A percentile compares a stretch with the other conserved stretches of the same genome.
phyloP scores from a whole-genome alignment of 148 eudicot genomes.

The Simmondsia chinensis region DNA sequence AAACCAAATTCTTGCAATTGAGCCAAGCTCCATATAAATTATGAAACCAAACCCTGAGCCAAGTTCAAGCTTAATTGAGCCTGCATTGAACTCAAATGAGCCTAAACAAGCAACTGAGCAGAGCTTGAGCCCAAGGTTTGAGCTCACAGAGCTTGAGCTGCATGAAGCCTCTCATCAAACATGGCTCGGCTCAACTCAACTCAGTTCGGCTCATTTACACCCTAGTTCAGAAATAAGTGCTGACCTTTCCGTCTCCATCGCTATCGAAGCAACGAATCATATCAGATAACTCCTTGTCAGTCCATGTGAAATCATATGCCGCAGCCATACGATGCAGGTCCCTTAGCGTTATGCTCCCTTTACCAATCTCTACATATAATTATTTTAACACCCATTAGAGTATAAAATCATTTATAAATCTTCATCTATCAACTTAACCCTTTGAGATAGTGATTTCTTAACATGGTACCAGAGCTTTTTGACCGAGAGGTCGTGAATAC shows the following conservation, averaged over 20 bases:
- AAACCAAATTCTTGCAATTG: too few species aligned
- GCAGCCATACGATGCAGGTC: constrained; percentile 63
- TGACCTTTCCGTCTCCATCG: constrained; percentile 79
- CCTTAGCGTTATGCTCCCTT: constrained; percentile 50
- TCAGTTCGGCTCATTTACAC: not conserved
- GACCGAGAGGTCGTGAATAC: too few species aligned
- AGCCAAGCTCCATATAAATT: too few species aligned
- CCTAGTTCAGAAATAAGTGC: constrained; percentile 2
- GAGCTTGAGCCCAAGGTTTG: too few species aligned
- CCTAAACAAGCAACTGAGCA: too few species aligned
- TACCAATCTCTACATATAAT: constrained; percentile 55
- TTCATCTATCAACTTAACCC: not conserved
- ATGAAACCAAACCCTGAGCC: too few species aligned
- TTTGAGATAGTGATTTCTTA: too few species aligned
- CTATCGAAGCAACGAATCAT: constrained; percentile 73
- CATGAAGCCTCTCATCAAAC: not conserved
- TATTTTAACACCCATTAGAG: not conserved
- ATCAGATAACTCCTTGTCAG: constrained; percentile 72
- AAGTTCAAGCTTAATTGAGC: too few species aligned
- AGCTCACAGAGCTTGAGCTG: too few species aligned
- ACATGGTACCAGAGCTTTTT: too few species aligned
- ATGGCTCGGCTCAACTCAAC: not conserved
- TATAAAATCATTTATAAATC: not conserved
- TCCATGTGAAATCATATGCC: constrained; percentile 81
- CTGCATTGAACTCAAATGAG: too few species aligned